Evolutionary conservation across 1,139 yeast genomes (phyloP).

Genomic region (Suhomyces chickasaworum): DNA sequence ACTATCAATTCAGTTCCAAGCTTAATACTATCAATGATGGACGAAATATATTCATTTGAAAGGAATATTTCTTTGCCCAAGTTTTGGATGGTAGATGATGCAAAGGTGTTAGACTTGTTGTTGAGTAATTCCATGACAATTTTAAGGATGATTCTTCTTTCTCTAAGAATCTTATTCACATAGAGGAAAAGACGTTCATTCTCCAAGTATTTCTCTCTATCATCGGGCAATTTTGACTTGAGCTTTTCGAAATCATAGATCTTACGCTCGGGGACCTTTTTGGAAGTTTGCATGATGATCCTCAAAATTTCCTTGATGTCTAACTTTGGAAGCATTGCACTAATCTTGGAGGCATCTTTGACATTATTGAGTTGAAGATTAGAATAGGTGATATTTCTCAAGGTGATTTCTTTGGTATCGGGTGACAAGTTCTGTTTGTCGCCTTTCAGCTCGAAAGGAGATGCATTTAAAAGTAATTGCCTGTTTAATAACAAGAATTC

Average conservation of each 20-base stretch:
- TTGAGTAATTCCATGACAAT: constrained; percentile 42
- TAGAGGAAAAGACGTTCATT: constrained; percentile 34
- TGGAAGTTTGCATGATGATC: constrained; percentile 43
- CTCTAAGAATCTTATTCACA: constrained; percentile 42
- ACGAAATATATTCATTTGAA: constrained; percentile 28
- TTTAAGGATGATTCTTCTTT: constrained; percentile 47
- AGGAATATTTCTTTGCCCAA: constrained; percentile 42
- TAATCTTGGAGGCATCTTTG: constrained; percentile 43
- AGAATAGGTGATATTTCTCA: constrained; percentile 44
- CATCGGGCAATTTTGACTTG: constrained; percentile 40
- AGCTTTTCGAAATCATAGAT: constrained; percentile 25
- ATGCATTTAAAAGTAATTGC: constrained; percentile 29
- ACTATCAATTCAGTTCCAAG: constrained; percentile 3
- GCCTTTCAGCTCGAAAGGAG: constrained; percentile 31
- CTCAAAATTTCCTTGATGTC: constrained; percentile 49
- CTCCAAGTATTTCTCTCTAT: constrained; percentile 34
- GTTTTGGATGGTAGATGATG: constrained; percentile 37
- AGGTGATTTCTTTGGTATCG: constrained; percentile 32
- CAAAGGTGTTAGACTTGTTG: constrained; percentile 33
- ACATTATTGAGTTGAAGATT: constrained; percentile 34
- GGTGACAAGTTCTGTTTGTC: constrained; percentile 9
- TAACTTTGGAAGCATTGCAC: constrained; percentile 32
- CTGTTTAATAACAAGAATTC: constrained; percentile 45
- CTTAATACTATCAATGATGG: constrained; percentile 25
- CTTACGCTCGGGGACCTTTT: constrained; percentile 38